Evolutionary conservation across 768 basidiomycete species (phyloP).

Genomic region (Rhizopogon rudus): DNA sequence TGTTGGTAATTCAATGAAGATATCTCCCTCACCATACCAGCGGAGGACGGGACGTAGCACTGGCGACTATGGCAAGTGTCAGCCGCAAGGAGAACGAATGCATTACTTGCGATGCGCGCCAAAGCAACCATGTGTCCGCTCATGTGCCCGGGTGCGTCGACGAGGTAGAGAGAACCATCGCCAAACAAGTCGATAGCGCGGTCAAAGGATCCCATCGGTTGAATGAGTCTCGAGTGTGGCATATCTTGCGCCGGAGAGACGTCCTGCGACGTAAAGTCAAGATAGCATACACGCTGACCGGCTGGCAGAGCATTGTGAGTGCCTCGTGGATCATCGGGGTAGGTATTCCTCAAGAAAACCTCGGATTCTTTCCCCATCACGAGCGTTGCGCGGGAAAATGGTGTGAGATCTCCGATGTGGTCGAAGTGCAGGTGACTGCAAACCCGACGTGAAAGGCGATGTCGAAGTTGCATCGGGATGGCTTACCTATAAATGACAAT

Average conservation of each 20-base stretch:
- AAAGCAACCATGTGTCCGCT: constrained; percentile 10
- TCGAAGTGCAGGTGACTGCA: constrained; percentile 6
- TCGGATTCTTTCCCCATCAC: not conserved
- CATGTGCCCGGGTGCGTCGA: constrained; percentile 6
- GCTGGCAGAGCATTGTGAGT: not conserved
- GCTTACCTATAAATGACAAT: constrained; percentile 4
- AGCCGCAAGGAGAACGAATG: constrained; percentile 10
- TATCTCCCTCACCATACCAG: constrained; percentile 1
- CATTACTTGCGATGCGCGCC: constrained; percentile 6
- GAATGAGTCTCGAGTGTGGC: not conserved
- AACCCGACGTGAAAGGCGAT: not conserved
- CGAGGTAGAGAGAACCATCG: constrained; percentile 6
- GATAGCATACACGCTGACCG: not conserved
- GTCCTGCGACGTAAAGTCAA: not conserved
- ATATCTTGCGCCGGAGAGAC: not conserved
- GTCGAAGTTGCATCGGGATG: not conserved
- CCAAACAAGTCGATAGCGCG: constrained; percentile 5
- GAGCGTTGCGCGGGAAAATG: not conserved
- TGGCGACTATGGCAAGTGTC: constrained; percentile 10
- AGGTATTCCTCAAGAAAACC: not conserved
- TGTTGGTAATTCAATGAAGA: not conserved
- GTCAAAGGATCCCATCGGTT: constrained; percentile 2
- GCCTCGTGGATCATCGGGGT: not conserved
- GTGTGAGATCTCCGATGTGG: constrained; percentile 7
- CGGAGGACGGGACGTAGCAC: not conserved